Evolutionary conservation across 768 basidiomycete genomes (phyloP).

Genomic region (Lyophyllum semitale): DNA sequence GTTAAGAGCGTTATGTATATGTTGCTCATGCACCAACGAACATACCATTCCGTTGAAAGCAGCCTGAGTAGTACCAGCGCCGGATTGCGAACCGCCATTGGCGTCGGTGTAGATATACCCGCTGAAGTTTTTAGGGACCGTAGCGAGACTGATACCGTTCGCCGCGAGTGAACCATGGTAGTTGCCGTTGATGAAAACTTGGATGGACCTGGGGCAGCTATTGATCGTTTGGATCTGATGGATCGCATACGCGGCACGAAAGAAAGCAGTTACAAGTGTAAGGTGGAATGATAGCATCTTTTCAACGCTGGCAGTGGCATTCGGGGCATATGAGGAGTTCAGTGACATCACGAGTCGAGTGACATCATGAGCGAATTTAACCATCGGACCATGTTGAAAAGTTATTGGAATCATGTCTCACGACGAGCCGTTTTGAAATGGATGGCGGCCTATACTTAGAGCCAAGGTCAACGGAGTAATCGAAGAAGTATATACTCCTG

Average conservation of each 20-base stretch:
- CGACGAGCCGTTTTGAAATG: too few species aligned
- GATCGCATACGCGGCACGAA: not conserved
- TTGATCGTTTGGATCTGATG: conserved; percentile 23
- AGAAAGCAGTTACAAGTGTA: too few species aligned
- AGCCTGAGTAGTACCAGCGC: conserved; percentile 23
- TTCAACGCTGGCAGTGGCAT: too few species aligned
- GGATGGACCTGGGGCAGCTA: conserved; percentile 24
- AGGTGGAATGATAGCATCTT: too few species aligned
- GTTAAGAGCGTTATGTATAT: not conserved
- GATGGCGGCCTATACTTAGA: too few species aligned
- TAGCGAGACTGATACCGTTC: conserved; percentile 17
- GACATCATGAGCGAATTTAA: too few species aligned
- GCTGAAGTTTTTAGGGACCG: conserved; percentile 19
- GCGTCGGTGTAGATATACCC: conserved; percentile 27
- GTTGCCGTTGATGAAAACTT: conserved; percentile 25
- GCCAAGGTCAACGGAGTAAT: too few species aligned
- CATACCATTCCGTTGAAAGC: conserved; percentile 20
- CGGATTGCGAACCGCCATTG: conserved; percentile 22
- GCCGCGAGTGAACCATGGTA: conserved; percentile 17
- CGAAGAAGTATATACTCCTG: too few species aligned
- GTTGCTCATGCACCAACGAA: not conserved
- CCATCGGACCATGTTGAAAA: too few species aligned
- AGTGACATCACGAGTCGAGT: too few species aligned
- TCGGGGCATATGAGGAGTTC: too few species aligned
- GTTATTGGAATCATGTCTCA: too few species aligned